Evolutionary conservation across 352 stramenopile genomes (phyloP), one percentile per base, ranked within the genome.

Genomic region (Phytophthora agathidicida): DNA sequence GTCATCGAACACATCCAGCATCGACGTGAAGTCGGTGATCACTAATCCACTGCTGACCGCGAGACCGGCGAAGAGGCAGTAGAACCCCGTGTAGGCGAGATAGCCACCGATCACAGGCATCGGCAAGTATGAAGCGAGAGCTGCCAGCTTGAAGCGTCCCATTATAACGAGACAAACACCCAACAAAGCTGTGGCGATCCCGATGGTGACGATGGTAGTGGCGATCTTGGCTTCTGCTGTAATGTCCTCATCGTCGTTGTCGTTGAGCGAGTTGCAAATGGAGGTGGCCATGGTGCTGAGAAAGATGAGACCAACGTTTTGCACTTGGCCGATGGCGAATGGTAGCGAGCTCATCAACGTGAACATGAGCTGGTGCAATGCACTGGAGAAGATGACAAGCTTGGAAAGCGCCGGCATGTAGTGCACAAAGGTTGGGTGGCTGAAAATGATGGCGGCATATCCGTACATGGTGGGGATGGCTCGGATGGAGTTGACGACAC

Each of bases 271-370:
- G 45, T 64, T 83, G 72, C 63, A 97, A 41, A 91, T 91, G 68
- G 80, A 98, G 64, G 68, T 86, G 1, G 96, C 92, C 62, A 99
- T 99, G 35, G 82, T 77, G 26, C 73, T 90, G 23, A 99, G 77
- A 71, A 99, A 99, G 60, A 99, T 99, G 6, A 99, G 83, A 1
- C 97, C 97, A 6, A 96, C 96, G 70, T 99, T 95, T 71, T 99
- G 97, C 0, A 99, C 96, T 64, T 98, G 96, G 3, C 96, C 97
- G 24, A 99, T 97, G 8, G 97, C 96, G 72, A 99, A 99, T 0
- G 91, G 88, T 35, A 99, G 68, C 23, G 88, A 90, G 39, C 84
- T 98, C 46, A 98, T 80, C 5, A 86, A 31, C 1, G 84, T 93
- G 68, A 91, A 91, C 69, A 91, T 88, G 64, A 90, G 61, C 46